Base-by-base conservation (phyloP, 2,329 filamentous ascomycete genomes). In the Microdochium bolleyi region DNA sequence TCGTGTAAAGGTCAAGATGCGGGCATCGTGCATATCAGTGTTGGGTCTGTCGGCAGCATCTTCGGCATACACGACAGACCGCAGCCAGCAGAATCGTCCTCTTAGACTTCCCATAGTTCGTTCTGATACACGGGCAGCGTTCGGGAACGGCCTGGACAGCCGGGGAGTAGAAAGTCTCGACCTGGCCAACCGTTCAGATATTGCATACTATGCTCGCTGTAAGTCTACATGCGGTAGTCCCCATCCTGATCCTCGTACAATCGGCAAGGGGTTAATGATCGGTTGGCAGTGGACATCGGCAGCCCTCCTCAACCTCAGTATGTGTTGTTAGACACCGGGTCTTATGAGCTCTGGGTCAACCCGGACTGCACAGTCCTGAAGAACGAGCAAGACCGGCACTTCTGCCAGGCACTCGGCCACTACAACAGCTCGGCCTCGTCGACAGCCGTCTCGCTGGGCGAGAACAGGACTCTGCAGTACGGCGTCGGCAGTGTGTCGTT, bases 271-370 rank as follows among this genome's bases (percentile, higher is more conserved):
- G 22, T 24, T 4, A 49, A 58, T 59, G 62, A 63, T 64, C 52
- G 34, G 19, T 13, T 44, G 7, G 14, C 55, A 73, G 70, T 80
- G 57, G 70, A 71, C 54, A 75, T 83, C 49, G 80, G 80, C 49
- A 80, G 73, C 2, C 80, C 80, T 14, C 66, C 73, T 1, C 79
- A 83, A 56, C 60, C 70, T 2, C 73, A 82, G 50, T 77, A 70
- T 53, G 76, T 80, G 11, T 78, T 81, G 60, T 63, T 83, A 52
- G 80, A 83, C 61, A 83, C 80, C 0, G 79, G 80, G 48, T 82
- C 78, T 10, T 82, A 80, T 58, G 79, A 83, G 67, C 70, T 83
- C 30, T 83, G 79, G 79, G 75, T 82, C 7, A 89, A 89, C 60
- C 77, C 82, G 0, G 74, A 77, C 50, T 81, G 77, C 60, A 78